Percentiles rank a stretch among this genome's conserved stretches.
Conservation (phyloP, 495 filamentous ascomycete species). For the Jackrogersella multiformis region DNA sequence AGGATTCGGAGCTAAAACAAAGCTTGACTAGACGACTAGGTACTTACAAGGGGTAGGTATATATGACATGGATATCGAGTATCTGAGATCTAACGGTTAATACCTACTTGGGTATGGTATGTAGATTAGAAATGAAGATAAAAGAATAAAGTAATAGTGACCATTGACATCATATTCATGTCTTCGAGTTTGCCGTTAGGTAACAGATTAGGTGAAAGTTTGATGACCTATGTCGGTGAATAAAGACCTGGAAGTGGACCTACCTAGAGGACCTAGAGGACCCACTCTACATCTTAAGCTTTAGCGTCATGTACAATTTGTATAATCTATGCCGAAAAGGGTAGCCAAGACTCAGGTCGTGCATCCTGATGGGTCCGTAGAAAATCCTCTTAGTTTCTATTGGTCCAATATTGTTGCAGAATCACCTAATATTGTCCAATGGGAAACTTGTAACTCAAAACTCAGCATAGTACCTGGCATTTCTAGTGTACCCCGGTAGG, state of each 20-base stretch:
- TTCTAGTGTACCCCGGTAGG: too few relatives aligned
- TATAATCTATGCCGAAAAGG: slow-evolving; percentile 44
- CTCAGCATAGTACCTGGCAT: neutral
- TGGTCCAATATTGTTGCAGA: too few relatives aligned
- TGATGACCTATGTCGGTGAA: slow-evolving; percentile 22
- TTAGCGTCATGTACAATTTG: slow-evolving; percentile 22
- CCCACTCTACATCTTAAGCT: too few relatives aligned
- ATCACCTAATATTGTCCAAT: slow-evolving; percentile 16
- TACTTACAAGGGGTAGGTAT: too few relatives aligned
- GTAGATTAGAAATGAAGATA: too few relatives aligned
- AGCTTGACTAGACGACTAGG: slow-evolving; percentile 27
- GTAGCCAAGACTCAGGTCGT: slow-evolving; percentile 47
- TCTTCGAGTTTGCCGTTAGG: neutral
- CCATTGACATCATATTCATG: neutral
- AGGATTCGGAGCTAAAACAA: slow-evolving; percentile 8
- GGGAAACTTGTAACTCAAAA: neutral
- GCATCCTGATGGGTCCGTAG: slow-evolving; percentile 32
- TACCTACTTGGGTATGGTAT: too few relatives aligned
- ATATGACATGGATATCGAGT: too few relatives aligned
- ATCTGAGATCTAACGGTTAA: too few relatives aligned
- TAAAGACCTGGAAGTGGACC: neutral
- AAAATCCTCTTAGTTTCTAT: neutral
- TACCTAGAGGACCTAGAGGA: neutral
- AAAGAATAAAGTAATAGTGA: neutral
- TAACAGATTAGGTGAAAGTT: neutral